Evolutionary conservation across 306 rosid genomes (phyloP), one percentile per base, ranked within the genome.

Genomic region (Nissolia schottii): DNA sequence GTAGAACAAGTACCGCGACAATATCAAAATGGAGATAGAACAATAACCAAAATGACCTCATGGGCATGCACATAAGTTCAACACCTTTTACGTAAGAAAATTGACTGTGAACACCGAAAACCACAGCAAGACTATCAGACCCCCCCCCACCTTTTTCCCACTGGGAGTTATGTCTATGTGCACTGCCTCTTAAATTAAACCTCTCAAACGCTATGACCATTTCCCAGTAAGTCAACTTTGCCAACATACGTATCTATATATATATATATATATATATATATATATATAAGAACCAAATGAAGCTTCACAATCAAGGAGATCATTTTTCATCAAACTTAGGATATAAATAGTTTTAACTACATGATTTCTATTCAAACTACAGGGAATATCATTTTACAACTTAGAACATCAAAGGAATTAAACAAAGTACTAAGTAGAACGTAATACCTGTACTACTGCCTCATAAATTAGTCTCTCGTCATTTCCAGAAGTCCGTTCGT

Each of bases 381-480:
- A 74, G 14, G 22, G 37, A 60, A 77, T 24, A 62, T 55, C 63
- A 20, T 48, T 46, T 37, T 20, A 62, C 69, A 80, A 60, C 69
- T 31, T 37, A 38, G 24, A 41, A 50, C 75, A 64, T 46, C 50
- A 61, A 61, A 49, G 59, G 19, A 79, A 58, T 58, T 37, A 38
- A 59, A 31, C 35, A 18, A 22, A 19, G 16, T 8, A 4, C 63
- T 28, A 43, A 64, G 59, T 41, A 22, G 18, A 53, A 64, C 37
- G 75, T 25, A 48, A 53, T 85, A 94, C 99, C 97, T 89, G 77
- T 53, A 94, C 73, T 35, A 97, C 95, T 16, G 99, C 99, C 81
- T 91, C 90, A 81, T 91, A 91, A 82, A 94, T 79, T 72, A 87
- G 78, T 71, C 96, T 91, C 81, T 94, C 96, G 6, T 94, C 99